Evolutionary conservation across 495 filamentous ascomycete species (phyloP).

Genomic region (Gamarada debralockiae): DNA sequence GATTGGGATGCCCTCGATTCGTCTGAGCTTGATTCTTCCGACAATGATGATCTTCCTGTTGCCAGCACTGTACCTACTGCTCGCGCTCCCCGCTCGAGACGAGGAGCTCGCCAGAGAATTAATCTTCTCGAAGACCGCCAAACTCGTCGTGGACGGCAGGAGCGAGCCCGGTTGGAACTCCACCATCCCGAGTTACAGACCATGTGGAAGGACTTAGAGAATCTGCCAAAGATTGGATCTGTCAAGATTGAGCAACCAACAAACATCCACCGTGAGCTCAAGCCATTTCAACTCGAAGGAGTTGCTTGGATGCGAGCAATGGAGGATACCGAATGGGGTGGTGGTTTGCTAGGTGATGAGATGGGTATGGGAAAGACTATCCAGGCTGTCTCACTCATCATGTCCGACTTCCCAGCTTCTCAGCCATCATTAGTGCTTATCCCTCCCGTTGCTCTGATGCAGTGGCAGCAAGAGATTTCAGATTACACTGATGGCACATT

Average conservation of each 20-base stretch:
- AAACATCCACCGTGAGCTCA: constrained; percentile 75
- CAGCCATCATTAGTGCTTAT: constrained; percentile 84
- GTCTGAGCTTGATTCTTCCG: background rate
- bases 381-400: constrained; percentile 92
- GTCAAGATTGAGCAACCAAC: constrained; percentile 69
- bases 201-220: constrained; percentile 78
- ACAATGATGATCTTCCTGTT: background rate
- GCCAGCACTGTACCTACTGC: constrained; percentile 6
- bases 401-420: constrained; percentile 89
- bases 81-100: background rate
- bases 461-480: constrained; percentile 92
- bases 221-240: constrained; percentile 60
- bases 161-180: constrained; percentile 57
- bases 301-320: constrained; percentile 90
- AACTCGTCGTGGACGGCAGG: constrained; percentile 19
- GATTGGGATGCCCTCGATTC: background rate
- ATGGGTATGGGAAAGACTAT: constrained; percentile 99
- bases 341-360: constrained; percentile 89
- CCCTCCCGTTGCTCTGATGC: constrained; percentile 93
- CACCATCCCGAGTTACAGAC: constrained; percentile 73
- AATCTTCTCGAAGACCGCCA: constrained; percentile 18
- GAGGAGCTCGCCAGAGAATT: constrained; percentile 26
- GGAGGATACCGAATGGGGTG: constrained; percentile 79
- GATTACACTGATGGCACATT: constrained; percentile 87
- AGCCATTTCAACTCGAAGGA: constrained; percentile 90